phyloP scores from a whole-genome alignment of 106 monocot species.

The Dendrobium catenatum region DNA sequence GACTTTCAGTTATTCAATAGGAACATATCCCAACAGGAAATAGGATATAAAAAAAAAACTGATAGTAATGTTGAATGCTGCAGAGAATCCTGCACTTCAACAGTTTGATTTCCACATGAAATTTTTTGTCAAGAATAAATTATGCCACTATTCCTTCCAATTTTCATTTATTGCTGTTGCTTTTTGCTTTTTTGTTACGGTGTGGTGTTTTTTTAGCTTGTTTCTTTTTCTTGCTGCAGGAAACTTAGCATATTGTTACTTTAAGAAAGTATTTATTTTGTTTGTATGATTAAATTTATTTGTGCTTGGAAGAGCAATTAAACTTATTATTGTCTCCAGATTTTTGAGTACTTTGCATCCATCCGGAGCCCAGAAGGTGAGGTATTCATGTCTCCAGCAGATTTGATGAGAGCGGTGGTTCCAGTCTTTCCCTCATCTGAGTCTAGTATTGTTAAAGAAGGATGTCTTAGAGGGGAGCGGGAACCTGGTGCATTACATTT shows the following conservation, averaged over 20 bases:
- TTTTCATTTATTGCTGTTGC: too few relatives aligned
- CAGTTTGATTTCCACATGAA: too few relatives aligned
- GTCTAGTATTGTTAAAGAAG: slow-evolving; percentile 68
- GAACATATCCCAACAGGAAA: too few relatives aligned
- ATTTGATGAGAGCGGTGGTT: slow-evolving; percentile 92
- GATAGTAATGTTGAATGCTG: too few relatives aligned
- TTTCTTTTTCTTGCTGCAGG: background rate
- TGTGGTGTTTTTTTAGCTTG: background rate
- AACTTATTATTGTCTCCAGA: slow-evolving; percentile 29
- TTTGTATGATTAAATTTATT: background rate
- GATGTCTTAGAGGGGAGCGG: slow-evolving; percentile 72
- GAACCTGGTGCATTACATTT: slow-evolving; percentile 65
- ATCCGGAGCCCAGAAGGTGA: slow-evolving; percentile 56
- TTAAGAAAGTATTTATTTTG: background rate
- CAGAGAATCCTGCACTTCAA: too few relatives aligned
- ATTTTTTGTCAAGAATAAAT: too few relatives aligned
- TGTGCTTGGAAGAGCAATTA: background rate
- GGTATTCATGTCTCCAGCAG: slow-evolving; percentile 70
- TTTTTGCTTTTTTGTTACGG: too few relatives aligned
- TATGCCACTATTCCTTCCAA: too few relatives aligned
- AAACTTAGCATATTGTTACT: background rate
- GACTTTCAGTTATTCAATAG: too few relatives aligned
- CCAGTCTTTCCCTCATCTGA: slow-evolving; percentile 98
- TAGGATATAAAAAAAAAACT: too few relatives aligned
- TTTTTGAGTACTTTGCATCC: slow-evolving; percentile 95